A percentile compares a stretch with the other conserved stretches of the same genome.
phyloP scores from a whole-genome alignment of 2,329 filamentous ascomycete genomes.

The Pestalotiopsis sp. region DNA sequence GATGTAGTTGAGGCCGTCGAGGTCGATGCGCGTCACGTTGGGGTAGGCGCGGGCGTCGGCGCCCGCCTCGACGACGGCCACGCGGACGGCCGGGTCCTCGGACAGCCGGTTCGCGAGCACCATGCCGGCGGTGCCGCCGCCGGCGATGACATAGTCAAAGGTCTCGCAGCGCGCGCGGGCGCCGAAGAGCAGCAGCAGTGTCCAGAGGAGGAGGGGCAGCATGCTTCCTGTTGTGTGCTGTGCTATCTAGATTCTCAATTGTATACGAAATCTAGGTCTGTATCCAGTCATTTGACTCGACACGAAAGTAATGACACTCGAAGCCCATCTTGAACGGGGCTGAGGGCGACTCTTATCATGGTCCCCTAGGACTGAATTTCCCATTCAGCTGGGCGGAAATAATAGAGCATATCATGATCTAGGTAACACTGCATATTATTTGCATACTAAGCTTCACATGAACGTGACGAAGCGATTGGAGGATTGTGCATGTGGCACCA shows the following conservation, averaged over 20 bases:
- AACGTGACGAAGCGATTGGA: not conserved
- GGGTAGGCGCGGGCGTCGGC: not conserved
- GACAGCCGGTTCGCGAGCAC: conserved; percentile 12
- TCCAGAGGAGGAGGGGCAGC: not conserved
- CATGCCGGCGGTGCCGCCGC: conserved; percentile 6
- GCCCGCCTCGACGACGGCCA: conserved; percentile 7
- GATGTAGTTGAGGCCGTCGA: not conserved
- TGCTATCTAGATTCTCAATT: not conserved
- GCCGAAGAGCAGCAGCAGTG: not conserved
- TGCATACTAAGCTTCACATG: not conserved
- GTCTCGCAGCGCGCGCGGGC: not conserved
- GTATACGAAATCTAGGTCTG: too few relatives aligned
- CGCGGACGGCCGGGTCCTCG: not conserved
- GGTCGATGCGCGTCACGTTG: conserved; percentile 4
- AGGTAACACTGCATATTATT: not conserved
- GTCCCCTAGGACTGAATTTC: not conserved
- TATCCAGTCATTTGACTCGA: too few relatives aligned
- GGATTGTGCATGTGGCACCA: conserved; percentile 16
- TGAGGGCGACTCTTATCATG: too few relatives aligned
- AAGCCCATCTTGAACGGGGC: too few relatives aligned
- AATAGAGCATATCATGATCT: not conserved
- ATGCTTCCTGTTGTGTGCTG: not conserved
- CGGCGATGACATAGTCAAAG: conserved; percentile 9
- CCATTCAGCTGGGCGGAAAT: not conserved
- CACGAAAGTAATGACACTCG: too few relatives aligned